Evolutionary conservation across 805 yeast species (phyloP).

Genomic region (Nakazawaea peltata): DNA sequence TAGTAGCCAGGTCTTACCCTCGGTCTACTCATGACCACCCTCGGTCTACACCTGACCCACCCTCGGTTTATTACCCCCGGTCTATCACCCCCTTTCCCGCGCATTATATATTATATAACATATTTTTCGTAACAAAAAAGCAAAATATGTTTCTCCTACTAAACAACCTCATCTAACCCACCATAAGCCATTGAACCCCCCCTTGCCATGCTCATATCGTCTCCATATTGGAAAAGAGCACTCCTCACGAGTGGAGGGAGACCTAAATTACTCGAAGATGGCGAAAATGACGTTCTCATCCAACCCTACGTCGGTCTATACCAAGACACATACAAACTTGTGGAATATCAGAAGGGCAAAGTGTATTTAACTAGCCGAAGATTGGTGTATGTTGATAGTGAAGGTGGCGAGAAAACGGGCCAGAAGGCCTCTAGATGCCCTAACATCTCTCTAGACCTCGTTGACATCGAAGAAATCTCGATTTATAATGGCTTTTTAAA

Average conservation of each 20-base stretch:
- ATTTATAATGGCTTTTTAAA: constrained; percentile 51
- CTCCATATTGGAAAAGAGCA: constrained; percentile 15
- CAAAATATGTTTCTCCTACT: too few relatives aligned
- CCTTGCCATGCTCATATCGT: constrained; percentile 2
- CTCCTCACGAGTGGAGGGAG: constrained; percentile 22
- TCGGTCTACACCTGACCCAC: too few relatives aligned
- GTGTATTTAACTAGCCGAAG: constrained; percentile 69
- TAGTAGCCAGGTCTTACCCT: too few relatives aligned
- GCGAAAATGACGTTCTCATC: constrained; percentile 45
- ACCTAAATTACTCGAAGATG: constrained; percentile 14
- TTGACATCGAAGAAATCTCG: constrained; percentile 14
- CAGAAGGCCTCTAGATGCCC: too few relatives aligned
- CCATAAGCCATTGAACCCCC: too few relatives aligned
- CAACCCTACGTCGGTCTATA: constrained; percentile 64
- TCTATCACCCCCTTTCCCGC: too few relatives aligned
- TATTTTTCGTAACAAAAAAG: too few relatives aligned
- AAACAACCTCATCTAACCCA: too few relatives aligned
- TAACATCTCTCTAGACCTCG: constrained; percentile 13
- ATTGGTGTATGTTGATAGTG: constrained; percentile 63
- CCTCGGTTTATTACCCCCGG: too few relatives aligned
- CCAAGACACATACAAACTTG: constrained; percentile 63
- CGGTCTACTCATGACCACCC: too few relatives aligned
- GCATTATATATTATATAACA: too few relatives aligned
- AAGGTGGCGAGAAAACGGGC: too few relatives aligned
- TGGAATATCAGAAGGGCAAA: constrained; percentile 64